These are phyloP conservation scores for Tetradesmus lagerheimii DNA, from an alignment of 139 green algal genomes.

Conservation along the genomic window DNA sequence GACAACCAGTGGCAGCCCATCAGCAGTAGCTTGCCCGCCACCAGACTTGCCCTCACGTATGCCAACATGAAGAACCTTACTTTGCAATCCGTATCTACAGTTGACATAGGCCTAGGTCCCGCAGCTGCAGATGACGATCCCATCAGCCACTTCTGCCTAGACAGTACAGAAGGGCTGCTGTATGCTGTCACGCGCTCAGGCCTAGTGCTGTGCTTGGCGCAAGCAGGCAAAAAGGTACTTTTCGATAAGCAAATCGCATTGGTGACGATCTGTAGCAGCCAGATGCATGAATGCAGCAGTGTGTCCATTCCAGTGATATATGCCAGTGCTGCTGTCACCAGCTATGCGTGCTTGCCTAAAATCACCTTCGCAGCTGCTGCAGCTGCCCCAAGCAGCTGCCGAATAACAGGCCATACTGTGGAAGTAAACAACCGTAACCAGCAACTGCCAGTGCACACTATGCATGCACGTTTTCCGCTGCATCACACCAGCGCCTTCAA, in stretches of 20 bases:
- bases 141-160: conserved; percentile 26
- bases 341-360: background rate
- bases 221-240: conserved; percentile 4
- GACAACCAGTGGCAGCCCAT: background rate
- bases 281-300: background rate
- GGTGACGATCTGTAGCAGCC: background rate
- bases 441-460: too few species aligned
- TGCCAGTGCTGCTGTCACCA: background rate
- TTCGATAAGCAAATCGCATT: background rate
- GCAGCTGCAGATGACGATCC: conserved; percentile 27
- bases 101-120: background rate
- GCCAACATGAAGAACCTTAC: background rate
- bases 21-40: background rate
- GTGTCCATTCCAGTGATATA: too few species aligned
- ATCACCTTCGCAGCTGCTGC: background rate
- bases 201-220: background rate
- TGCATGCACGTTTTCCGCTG: too few species aligned
- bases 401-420: too few species aligned
- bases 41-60: background rate
- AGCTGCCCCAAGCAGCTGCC: background rate
- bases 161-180: conserved; percentile 36
- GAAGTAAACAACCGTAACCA: too few species aligned
- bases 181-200: conserved; percentile 8
- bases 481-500: too few species aligned
- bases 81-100: background rate